Percentiles rank a stretch among this genome's conserved stretches.
Conservation (phyloP, 192 early-diverging fungal genomes). For the Coemansia erecta region DNA sequence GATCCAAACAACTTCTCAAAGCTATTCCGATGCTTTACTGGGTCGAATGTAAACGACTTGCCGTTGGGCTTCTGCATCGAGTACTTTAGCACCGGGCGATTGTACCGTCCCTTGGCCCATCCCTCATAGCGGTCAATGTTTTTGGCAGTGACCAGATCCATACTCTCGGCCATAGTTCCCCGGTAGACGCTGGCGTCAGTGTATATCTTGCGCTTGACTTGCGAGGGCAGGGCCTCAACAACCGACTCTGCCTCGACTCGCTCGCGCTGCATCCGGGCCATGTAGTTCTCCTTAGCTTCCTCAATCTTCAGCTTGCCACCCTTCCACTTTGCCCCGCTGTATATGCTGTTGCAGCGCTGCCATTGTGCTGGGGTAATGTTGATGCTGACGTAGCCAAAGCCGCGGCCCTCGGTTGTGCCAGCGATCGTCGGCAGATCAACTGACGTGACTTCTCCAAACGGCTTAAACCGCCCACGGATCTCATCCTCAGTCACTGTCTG, state of each 20-base stretch:
- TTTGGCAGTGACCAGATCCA: slow-evolving; percentile 68
- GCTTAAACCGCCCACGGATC: slow-evolving; percentile 64
- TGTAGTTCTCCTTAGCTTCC: slow-evolving; percentile 76
- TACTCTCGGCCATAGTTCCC: slow-evolving; percentile 59
- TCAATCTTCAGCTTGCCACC: slow-evolving; percentile 72
- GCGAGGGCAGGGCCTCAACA: slow-evolving; percentile 35
- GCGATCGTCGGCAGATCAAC: slow-evolving; percentile 17
- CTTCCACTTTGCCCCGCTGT: slow-evolving; percentile 83
- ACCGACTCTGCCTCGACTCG: slow-evolving; percentile 33
- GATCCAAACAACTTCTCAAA: slow-evolving; percentile 55
- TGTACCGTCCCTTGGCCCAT: slow-evolving; percentile 71
- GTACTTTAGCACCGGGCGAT: slow-evolving; percentile 70
- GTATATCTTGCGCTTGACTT: slow-evolving; percentile 48
- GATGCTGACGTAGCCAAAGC: slow-evolving; percentile 74
- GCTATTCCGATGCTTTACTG: slow-evolving; percentile 64
- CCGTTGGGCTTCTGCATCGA: slow-evolving; percentile 58
- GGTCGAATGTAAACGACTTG: slow-evolving; percentile 64
- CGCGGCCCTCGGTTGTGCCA: slow-evolving; percentile 48
- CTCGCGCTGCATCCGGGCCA: slow-evolving; percentile 54
- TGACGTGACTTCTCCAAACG: slow-evolving; percentile 61
- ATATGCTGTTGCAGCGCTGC: slow-evolving; percentile 66
- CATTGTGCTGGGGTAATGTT: slow-evolving; percentile 65
- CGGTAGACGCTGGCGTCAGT: slow-evolving; percentile 28
- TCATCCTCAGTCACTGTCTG: slow-evolving; percentile 56
- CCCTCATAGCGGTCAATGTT: slow-evolving; percentile 62